A percentile compares a stretch with the other conserved stretches of the same genome.
These are phyloP conservation scores for Boletus patriciae DNA, from an alignment of 768 basidiomycete species.

Conservation along the genomic window DNA sequence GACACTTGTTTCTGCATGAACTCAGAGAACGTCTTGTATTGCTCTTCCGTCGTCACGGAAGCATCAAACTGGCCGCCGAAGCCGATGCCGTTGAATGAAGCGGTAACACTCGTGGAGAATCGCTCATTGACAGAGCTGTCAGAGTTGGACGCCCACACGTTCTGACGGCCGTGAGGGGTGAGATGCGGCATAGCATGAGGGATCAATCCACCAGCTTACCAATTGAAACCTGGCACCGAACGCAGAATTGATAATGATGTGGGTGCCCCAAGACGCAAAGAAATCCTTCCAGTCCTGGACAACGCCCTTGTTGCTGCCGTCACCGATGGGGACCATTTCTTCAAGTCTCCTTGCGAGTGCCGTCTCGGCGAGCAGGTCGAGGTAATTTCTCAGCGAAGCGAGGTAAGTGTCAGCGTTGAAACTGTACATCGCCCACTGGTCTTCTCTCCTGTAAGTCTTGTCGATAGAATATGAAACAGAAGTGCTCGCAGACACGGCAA, in stretches of 20 bases:
- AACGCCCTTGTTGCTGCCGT: not conserved
- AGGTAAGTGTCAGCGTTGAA: constrained; percentile 15
- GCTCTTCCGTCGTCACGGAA: not conserved
- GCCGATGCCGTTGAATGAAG: not conserved
- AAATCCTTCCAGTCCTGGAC: constrained; percentile 5
- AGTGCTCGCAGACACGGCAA: constrained; percentile 10
- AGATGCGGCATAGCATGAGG: not conserved
- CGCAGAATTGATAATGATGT: not conserved
- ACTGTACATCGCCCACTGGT: constrained; percentile 19
- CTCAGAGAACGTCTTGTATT: not conserved
- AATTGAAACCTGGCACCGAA: not conserved
- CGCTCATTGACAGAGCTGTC: constrained; percentile 5
- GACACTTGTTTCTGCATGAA: constrained; percentile 5
- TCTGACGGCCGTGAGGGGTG: not conserved
- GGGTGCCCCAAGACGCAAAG: constrained; percentile 1
- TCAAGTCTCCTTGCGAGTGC: not conserved
- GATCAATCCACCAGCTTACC: not conserved
- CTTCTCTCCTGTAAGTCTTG: constrained; percentile 12
- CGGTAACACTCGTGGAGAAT: constrained; percentile 2
- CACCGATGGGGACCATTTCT: not conserved
- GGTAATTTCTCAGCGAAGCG: constrained; percentile 11
- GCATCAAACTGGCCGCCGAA: not conserved
- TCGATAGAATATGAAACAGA: constrained; percentile 14
- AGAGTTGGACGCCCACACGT: constrained; percentile 8
- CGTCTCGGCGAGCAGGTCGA: constrained; percentile 1